Evolutionary conservation across 306 rosid species (phyloP).

Genomic region (Ochetophila trinervis): DNA sequence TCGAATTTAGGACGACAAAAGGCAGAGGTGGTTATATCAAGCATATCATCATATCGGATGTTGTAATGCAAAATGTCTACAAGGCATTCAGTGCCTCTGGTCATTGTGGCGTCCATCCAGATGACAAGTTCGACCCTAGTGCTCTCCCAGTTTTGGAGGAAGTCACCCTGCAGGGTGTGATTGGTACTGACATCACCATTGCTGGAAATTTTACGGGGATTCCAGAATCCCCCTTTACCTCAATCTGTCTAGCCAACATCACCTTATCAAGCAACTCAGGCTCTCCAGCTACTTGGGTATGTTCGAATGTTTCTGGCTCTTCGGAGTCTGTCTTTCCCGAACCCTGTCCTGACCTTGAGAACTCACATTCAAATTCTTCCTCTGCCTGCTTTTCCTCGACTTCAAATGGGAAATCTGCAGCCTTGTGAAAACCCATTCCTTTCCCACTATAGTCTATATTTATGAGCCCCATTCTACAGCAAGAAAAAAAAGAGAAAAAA

Average conservation of each 20-base stretch:
- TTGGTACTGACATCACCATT: slow-evolving; percentile 62
- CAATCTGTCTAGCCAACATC: slow-evolving; percentile 72
- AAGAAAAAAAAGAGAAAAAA: slow-evolving; percentile 20
- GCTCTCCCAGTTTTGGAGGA: slow-evolving; percentile 75
- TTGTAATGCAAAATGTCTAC: slow-evolving; percentile 50
- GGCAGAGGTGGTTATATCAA: slow-evolving; percentile 91
- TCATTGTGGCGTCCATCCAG: slow-evolving; percentile 77
- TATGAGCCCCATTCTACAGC: slow-evolving; percentile 22
- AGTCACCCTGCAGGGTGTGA: slow-evolving; percentile 54
- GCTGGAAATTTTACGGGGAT: slow-evolving; percentile 82
- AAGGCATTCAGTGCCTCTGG: slow-evolving; percentile 67
- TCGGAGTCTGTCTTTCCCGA: slow-evolving; percentile 68
- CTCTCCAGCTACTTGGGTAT: slow-evolving; percentile 64
- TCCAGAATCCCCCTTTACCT: slow-evolving; percentile 78
- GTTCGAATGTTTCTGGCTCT: slow-evolving; percentile 74
- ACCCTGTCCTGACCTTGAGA: slow-evolving; percentile 64
- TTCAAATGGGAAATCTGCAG: slow-evolving; percentile 42
- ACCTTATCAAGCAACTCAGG: slow-evolving; percentile 47
- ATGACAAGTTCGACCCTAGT: slow-evolving; percentile 72
- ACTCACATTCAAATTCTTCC: slow-evolving; percentile 44
- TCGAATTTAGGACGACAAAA: slow-evolving; percentile 65
- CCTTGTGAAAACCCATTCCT: slow-evolving; percentile 40
- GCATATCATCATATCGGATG: slow-evolving; percentile 52
- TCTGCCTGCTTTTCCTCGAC: slow-evolving; percentile 50
- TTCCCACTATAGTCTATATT: slow-evolving; percentile 32